These are phyloP conservation scores for Penicillium occitanis DNA, from an alignment of 2,329 filamentous ascomycete species.

Conservation along the genomic window DNA sequence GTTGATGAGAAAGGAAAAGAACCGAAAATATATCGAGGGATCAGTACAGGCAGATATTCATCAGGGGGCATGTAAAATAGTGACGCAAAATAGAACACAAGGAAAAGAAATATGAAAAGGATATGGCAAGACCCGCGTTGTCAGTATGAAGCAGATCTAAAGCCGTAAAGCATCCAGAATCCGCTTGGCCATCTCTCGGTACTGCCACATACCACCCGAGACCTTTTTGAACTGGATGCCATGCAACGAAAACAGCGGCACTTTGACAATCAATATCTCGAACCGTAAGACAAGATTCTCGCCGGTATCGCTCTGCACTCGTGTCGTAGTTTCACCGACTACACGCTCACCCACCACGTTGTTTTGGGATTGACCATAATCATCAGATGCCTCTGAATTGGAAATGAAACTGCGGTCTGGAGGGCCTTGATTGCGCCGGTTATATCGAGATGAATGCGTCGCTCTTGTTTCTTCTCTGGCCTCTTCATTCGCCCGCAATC, in stretches of 20 bases:
- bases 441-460: slow-evolving; percentile 47
- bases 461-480: slow-evolving; percentile 60
- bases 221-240: slow-evolving; percentile 98
- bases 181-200: slow-evolving; percentile 96
- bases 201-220: slow-evolving; percentile 94
- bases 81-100: background rate
- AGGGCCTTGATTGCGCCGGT: slow-evolving; percentile 46
- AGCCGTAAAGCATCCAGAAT: slow-evolving; percentile 84
- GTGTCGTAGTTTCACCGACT: slow-evolving; percentile 84
- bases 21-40: slow-evolving; percentile 15
- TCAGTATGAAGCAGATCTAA: slow-evolving; percentile 41
- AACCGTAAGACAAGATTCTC: slow-evolving; percentile 83
- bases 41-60: slow-evolving; percentile 8
- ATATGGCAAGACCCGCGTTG: background rate
- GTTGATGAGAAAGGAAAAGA: background rate
- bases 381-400: slow-evolving; percentile 82
- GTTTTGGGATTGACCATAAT: slow-evolving; percentile 56
- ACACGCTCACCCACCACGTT: slow-evolving; percentile 57
- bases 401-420: slow-evolving; percentile 72
- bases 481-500: slow-evolving; percentile 66
- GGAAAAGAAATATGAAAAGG: background rate
- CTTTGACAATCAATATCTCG: slow-evolving; percentile 97
- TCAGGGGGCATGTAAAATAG: slow-evolving; percentile 6
- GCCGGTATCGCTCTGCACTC: slow-evolving; percentile 85
- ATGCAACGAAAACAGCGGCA: slow-evolving; percentile 86